Evolutionary conservation across 768 basidiomycete genomes (phyloP), one percentile per base, ranked within the genome.

Genomic region (Tricholoma sp.): DNA sequence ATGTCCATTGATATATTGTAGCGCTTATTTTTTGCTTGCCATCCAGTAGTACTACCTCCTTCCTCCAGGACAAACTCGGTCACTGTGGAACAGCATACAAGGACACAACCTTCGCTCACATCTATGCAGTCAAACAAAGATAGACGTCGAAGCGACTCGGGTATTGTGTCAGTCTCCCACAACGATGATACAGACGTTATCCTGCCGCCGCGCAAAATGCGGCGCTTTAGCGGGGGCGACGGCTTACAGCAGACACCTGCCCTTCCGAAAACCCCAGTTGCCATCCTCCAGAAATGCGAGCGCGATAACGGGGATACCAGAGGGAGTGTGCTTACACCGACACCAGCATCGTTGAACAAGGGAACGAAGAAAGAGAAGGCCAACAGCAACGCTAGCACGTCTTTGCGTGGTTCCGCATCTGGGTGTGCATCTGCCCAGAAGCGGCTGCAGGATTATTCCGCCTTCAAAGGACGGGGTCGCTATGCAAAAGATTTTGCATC

Each of bases 391-490:
- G 6, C 45, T 13, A 9, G 29, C 12, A 47, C 24, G 13, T 15
- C 47, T 15, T 15, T 11, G 39, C 3, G 8, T 2, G 4, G 18
- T 24, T 44, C n/a, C 5, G 18, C 41, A n/a, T 42, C 47, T 17
- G 29, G 29, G 11, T 49, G 37, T 24, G 34, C 6, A 33, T 31
- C 31, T 13, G 45, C 53, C 9, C 61, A 65, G 42, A 69, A 66
- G 44, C 61, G 59, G 11, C 47, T 58, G 4, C 68, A 68, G 3
- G 77, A 79, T 57, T 80, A 80, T 56, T 76, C 77, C 0, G 71
- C 68, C 6, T 80, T 76, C 65, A 85, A 85, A 66, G 83, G 82
- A 28, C 74, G 77, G 36, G 85, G 84, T n/a, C 71, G 84, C 64
- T 85, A 86, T 52, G 80, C 76, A 2, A 77, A 77, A 60, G 63